Evolutionary conservation across 2,329 filamentous ascomycete species (phyloP), one percentile per base, ranked within the genome.

Genomic region (Beauveria sp.): DNA sequence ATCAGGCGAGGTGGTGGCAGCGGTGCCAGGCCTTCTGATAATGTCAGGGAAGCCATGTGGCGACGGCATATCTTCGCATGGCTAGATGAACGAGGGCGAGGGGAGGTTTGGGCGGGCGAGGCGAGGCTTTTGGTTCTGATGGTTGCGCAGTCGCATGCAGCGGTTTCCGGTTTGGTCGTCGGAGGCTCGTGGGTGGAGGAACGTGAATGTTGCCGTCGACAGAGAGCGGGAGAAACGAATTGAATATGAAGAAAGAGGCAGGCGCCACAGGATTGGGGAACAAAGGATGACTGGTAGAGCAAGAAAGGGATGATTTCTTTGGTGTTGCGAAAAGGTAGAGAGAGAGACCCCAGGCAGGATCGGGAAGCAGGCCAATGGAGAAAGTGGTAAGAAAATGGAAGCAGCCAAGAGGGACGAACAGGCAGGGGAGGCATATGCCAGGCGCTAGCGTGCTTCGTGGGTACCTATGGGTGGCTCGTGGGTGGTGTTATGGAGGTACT

Each of bases 41-140:
- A 63, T 64, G 61, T 69, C 68, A 69, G 65, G 66, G 62, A 65
- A 67, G 63, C 65, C 66, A 63, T 65, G 63, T 64, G 66, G 64
- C 57, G 68, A 66, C 63, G 70, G 66, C 70, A 71, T 71, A 54
- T 66, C 69, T 71, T 67, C 58, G 65, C 69, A 70, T 70, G 68
- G 64, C 65, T 63, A 63, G 26, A 49, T 7, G 50, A 49, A 58
- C 16, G 53, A 38, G 45, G 42, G 8, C 24, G 42, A 40, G 12
- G 60, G n/a, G 53, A 22, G 9, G 30, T 30, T 18, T 51, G 20
- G 54, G 34, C 34, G 38, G 46, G n/a, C 34, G 52, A 14, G 30
- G 51, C 18, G 26, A 38, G 58, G 38, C 26, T 51, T 38, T 50
- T 52, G 28, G 24, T 58, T 30, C 10, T 14, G 55, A 8, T 42